Percentiles rank a stretch among this genome's conserved stretches.
Conservation (phyloP, 192 early-diverging fungal genomes). For the Polychytrium aggregatum region DNA sequence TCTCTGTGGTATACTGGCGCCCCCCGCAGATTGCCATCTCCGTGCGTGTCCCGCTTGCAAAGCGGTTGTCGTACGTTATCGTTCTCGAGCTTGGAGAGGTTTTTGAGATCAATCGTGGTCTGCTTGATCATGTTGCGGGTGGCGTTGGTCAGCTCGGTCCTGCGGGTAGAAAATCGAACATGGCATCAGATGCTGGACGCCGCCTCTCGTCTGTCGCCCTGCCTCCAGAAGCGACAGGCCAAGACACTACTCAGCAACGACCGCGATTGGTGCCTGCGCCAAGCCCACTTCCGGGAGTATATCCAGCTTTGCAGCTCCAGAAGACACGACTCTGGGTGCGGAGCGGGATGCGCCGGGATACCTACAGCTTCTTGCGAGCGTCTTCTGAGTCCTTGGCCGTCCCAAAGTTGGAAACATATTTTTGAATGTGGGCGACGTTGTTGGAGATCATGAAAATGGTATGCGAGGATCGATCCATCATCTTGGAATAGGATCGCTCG, state of each 20-base stretch:
- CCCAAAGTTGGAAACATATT: conserved; percentile 63
- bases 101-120: conserved; percentile 68
- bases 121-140: conserved; percentile 73
- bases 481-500: conserved; percentile 9
- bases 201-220: too few species aligned
- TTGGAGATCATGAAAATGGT: conserved; percentile 78
- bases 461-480: conserved; percentile 63
- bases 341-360: background rate
- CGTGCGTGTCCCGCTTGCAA: too few species aligned
- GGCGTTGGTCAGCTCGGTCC: conserved; percentile 65
- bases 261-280: too few species aligned
- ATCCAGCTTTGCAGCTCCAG: too few species aligned
- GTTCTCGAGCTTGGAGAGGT: conserved; percentile 23
- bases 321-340: background rate
- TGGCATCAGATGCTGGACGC: too few species aligned
- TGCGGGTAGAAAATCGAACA: too few species aligned
- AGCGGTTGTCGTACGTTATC: too few species aligned
- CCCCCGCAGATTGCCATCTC: background rate
- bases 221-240: too few species aligned
- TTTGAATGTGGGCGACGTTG: conserved; percentile 73
- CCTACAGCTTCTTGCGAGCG: conserved; percentile 61
- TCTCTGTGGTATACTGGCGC: too few species aligned
- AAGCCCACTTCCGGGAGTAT: background rate
- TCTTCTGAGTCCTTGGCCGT: conserved; percentile 66
- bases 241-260: too few species aligned